Percentiles rank a stretch among this genome's conserved stretches.
These are phyloP conservation scores for Polychytrium aggregatum DNA, from an alignment of 192 early-diverging fungal species.

Conservation along the genomic window DNA sequence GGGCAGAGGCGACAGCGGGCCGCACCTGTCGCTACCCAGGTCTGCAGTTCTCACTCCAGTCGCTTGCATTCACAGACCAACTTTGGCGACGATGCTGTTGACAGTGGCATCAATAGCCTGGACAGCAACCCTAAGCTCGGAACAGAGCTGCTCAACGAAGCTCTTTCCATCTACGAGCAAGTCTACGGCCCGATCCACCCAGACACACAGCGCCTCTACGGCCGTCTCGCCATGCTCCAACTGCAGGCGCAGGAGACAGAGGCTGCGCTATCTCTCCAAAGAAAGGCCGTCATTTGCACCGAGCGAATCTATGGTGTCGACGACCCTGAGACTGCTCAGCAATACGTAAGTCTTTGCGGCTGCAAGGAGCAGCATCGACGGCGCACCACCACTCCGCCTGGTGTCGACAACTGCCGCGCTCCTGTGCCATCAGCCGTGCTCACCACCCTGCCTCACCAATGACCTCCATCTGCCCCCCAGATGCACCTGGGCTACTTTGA, in stretches of 20 bases:
- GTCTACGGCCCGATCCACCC: conserved; percentile 84
- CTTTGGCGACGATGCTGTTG: too few relatives aligned
- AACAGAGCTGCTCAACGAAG: conserved; percentile 72
- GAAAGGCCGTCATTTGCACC: conserved; percentile 70
- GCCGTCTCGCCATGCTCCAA: conserved; percentile 68
- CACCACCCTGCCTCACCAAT: background rate
- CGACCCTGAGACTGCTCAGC: conserved; percentile 71
- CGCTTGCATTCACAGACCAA: too few relatives aligned
- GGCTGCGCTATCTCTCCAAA: conserved; percentile 39
- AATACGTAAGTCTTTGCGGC: conserved; percentile 77
- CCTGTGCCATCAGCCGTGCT: too few relatives aligned
- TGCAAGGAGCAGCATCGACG: too few relatives aligned
- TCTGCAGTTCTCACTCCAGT: too few relatives aligned
- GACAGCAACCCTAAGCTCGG: conserved; percentile 37
- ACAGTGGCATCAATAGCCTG: background rate
- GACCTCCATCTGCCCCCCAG: conserved; percentile 20
- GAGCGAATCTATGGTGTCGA: conserved; percentile 84
- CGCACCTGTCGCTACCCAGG: too few relatives aligned
- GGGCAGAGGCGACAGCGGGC: too few relatives aligned
- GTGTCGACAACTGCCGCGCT: too few relatives aligned
- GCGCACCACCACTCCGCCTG: too few relatives aligned
- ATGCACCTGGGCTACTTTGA: conserved; percentile 86
- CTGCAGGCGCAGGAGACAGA: conserved; percentile 65
- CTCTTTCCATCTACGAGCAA: conserved; percentile 82
- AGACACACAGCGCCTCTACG: conserved; percentile 79